phyloP scores from a whole-genome alignment of 2,329 filamentous ascomycete genomes.

The Pseudocercospora cruenta region DNA sequence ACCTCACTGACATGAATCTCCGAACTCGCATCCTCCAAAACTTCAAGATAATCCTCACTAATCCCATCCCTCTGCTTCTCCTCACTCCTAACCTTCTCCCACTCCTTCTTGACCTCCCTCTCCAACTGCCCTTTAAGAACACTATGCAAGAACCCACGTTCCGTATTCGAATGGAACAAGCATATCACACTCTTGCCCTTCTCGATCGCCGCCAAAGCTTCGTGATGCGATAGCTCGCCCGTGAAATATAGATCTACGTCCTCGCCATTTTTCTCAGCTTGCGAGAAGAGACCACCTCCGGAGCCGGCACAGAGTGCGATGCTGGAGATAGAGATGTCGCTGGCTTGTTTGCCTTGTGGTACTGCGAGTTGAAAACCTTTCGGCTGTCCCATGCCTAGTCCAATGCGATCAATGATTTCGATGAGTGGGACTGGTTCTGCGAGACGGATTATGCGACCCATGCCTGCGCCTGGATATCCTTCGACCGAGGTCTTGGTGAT shows the following conservation, averaged over 20 bases:
- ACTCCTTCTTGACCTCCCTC: conserved; percentile 60
- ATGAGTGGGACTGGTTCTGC: conserved; percentile 55
- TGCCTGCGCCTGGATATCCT: conserved; percentile 57
- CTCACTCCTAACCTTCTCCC: conserved; percentile 53
- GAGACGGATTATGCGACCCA: conserved; percentile 65
- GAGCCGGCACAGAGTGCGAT: conserved; percentile 90
- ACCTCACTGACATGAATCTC: conserved; percentile 74
- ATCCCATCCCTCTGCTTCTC: conserved; percentile 44
- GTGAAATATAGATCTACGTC: conserved; percentile 82
- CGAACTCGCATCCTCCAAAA: conserved; percentile 58
- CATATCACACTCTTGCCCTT: conserved; percentile 79
- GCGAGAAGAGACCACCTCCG: conserved; percentile 74
- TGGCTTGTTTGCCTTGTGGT: conserved; percentile 60
- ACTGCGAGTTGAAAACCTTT: conserved; percentile 67
- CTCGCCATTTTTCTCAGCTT: conserved; percentile 48
- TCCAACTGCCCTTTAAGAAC: conserved; percentile 70
- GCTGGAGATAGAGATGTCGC: conserved; percentile 63
- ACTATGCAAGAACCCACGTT: conserved; percentile 76
- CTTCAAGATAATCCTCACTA: conserved; percentile 49
- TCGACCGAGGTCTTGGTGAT: conserved; percentile 54
- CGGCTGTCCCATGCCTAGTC: conserved; percentile 66
- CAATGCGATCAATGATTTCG: conserved; percentile 65
- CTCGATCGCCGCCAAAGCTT: conserved; percentile 83
- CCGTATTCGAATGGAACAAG: conserved; percentile 91
- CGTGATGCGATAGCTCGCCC: conserved; percentile 91